These are phyloP conservation scores for Aeminium ludgeri DNA, from an alignment of 495 filamentous ascomycete genomes.

Conservation along the genomic window DNA sequence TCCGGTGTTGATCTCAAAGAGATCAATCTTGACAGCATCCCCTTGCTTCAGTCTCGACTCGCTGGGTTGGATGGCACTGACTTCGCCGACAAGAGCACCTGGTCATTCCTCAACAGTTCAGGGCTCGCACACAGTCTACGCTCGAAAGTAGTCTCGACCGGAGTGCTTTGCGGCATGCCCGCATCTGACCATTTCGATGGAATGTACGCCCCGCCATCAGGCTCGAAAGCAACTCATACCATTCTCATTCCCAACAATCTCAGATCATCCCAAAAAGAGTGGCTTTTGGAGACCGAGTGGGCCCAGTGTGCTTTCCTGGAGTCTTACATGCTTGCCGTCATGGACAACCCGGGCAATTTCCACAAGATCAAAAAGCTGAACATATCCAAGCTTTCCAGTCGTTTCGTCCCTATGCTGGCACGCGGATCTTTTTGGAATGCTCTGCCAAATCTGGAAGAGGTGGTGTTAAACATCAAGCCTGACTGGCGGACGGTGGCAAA, in stretches of 20 bases:
- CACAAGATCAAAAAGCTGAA: constrained; percentile 29
- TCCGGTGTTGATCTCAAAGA: constrained; percentile 11
- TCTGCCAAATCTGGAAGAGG: constrained; percentile 27
- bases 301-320: constrained; percentile 41
- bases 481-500: constrained; percentile 36
- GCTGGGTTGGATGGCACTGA: constrained; percentile 1
- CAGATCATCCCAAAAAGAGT: constrained; percentile 36
- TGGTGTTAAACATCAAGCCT: constrained; percentile 34
- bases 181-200: no score
- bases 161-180: not conserved
- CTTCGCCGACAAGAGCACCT: constrained; percentile 3
- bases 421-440: constrained; percentile 35
- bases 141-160: not conserved
- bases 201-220: no score
- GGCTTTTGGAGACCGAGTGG: constrained; percentile 40
- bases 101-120: constrained; percentile 4
- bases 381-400: constrained; percentile 35
- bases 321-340: constrained; percentile 36
- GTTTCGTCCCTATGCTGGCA: constrained; percentile 29
- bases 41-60: not conserved
- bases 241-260: constrained; percentile 25
- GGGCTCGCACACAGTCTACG: not conserved
- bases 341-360: constrained; percentile 32
- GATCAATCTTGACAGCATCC: constrained; percentile 7
- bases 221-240: no score